A percentile compares a stretch with the other conserved stretches of the same genome.
Evolutionary conservation across 805 yeast species (phyloP).

Genomic region (Zygosaccharomyces gambellarensis): DNA sequence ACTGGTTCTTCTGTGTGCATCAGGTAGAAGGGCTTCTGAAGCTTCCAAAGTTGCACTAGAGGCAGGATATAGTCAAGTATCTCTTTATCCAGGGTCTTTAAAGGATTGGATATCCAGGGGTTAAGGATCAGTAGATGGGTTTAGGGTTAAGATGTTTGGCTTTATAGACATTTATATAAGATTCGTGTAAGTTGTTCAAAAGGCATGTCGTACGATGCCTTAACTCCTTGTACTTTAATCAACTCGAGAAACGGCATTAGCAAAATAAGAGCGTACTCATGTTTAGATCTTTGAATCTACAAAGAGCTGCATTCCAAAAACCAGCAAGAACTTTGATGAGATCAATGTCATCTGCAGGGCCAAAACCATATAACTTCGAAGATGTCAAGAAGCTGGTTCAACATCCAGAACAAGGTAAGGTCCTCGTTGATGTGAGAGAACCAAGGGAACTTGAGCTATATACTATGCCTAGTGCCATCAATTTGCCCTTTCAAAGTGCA

Average conservation of each 20-base stretch:
- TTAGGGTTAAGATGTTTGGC: neutral
- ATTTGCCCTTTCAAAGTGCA: constrained; percentile 82
- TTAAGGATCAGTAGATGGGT: neutral
- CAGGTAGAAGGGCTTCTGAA: constrained; percentile 78
- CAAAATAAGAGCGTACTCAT: neutral
- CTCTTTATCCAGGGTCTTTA: constrained; percentile 77
- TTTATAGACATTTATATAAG: neutral
- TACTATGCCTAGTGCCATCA: constrained; percentile 76
- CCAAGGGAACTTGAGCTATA: constrained; percentile 73
- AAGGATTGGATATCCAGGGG: constrained; percentile 62
- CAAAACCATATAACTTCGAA: constrained; percentile 48
- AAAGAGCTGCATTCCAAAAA: neutral
- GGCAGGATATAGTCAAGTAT: constrained; percentile 69
- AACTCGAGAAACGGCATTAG: neutral
- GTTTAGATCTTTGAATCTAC: constrained; percentile 1
- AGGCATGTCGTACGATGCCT: neutral
- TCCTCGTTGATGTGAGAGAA: constrained; percentile 88
- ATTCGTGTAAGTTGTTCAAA: neutral
- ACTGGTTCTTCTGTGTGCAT: constrained; percentile 77
- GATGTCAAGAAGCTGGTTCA: constrained; percentile 45
- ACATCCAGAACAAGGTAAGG: constrained; percentile 44
- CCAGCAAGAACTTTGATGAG: constrained; percentile 13
- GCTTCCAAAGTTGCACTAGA: constrained; percentile 82
- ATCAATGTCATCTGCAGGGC: constrained; percentile 25
- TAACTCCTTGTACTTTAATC: neutral